Evolutionary conservation across 768 basidiomycete species (phyloP).

Genomic region (Cubamyces lactineus): DNA sequence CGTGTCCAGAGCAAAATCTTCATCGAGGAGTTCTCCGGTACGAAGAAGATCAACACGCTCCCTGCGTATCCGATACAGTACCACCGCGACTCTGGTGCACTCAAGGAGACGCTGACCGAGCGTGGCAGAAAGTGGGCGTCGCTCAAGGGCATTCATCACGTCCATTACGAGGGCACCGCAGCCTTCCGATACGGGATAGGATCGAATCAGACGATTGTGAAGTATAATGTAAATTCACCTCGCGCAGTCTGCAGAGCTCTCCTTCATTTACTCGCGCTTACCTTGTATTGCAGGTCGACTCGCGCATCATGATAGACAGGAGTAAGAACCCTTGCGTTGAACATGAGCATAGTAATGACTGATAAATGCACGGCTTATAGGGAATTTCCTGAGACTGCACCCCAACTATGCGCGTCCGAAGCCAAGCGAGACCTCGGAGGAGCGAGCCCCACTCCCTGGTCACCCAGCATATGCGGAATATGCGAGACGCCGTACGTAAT

Average conservation of each 20-base stretch:
- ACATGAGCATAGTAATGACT: too few species aligned
- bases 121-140: conserved; percentile 62
- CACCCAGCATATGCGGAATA: too few species aligned
- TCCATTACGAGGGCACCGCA: conserved; percentile 47
- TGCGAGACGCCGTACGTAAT: too few species aligned
- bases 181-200: conserved; percentile 29
- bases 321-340: conserved; percentile 30
- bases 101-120: conserved; percentile 42
- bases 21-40: conserved; percentile 46
- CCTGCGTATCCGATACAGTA: conserved; percentile 57
- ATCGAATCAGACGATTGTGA: conserved; percentile 37
- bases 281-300: conserved; percentile 44
- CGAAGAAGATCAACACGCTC: conserved; percentile 51
- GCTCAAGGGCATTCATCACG: conserved; percentile 51
- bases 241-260: too few species aligned
- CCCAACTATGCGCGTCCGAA: conserved; percentile 15
- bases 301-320: conserved; percentile 67
- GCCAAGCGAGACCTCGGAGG: background rate
- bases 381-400: conserved; percentile 56
- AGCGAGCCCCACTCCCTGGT: too few species aligned
- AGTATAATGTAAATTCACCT: conserved; percentile 47
- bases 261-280: background rate
- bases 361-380: conserved; percentile 22
- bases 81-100: conserved; percentile 44
- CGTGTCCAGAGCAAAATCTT: conserved; percentile 31